phyloP scores from a whole-genome alignment of 2,329 filamentous ascomycete species.

The Sclerotinia subarctica region DNA sequence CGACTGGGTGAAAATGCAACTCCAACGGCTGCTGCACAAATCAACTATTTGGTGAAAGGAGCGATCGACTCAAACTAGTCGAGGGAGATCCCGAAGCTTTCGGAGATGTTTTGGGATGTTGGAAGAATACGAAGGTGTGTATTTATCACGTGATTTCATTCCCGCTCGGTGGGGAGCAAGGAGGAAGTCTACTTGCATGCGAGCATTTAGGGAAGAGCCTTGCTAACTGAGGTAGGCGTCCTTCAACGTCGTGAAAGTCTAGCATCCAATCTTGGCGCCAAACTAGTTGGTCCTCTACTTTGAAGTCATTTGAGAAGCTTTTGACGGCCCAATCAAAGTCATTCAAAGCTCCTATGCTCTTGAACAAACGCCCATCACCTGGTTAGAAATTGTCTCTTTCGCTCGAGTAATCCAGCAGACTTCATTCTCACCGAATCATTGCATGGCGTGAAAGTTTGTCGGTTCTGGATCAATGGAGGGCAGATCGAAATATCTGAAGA shows the following conservation, averaged over 20 bases:
- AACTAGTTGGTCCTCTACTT: constrained; percentile 77
- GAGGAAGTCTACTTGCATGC: not conserved
- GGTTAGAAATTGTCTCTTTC: constrained; percentile 84
- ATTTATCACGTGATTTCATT: constrained; percentile 12
- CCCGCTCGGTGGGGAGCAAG: constrained; percentile 2
- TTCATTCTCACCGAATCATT: constrained; percentile 68
- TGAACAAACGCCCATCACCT: constrained; percentile 64
- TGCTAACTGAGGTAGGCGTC: constrained; percentile 52
- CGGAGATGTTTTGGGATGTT: constrained; percentile 70
- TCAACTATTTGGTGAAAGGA: constrained; percentile 52
- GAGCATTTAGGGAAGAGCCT: not conserved
- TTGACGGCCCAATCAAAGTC: constrained; percentile 69
- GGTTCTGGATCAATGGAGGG: constrained; percentile 77
- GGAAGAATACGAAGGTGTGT: constrained; percentile 68
- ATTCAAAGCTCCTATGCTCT: constrained; percentile 48
- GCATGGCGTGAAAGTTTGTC: constrained; percentile 70
- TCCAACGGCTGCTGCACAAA: constrained; percentile 38
- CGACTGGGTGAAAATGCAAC: constrained; percentile 16
- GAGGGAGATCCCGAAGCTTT: constrained; percentile 64
- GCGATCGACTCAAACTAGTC: constrained; percentile 49
- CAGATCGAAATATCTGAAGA: constrained; percentile 84
- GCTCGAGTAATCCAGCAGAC: constrained; percentile 76
- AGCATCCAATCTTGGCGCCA: constrained; percentile 79
- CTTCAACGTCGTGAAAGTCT: constrained; percentile 83
- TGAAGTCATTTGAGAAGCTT: constrained; percentile 81